Base-by-base conservation (phyloP, 148 eudicot species). In the Cornus florida region DNA sequence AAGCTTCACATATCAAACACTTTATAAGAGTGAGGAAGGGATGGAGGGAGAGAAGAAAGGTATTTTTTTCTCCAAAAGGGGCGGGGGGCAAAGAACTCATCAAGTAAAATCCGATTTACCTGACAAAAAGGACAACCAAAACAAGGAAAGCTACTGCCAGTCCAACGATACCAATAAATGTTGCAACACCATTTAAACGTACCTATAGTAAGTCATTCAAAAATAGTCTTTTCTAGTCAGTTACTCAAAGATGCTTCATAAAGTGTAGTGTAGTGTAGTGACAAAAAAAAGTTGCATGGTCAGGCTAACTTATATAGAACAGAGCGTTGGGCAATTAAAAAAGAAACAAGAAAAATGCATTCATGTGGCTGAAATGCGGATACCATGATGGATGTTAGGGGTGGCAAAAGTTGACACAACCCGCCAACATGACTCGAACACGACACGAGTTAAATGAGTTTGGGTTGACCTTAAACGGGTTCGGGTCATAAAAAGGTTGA, bases 141-240 rank as follows among this genome's bases (percentile, higher is more conserved):
- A 93, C 97, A 75, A 82, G 75, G 46, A 86, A 66, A 69, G 97
- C 97, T 64, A 93, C 95, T 10, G 82, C 79, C 66, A 92, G 86
- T 38, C 97, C 97, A 75, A 82, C 93, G 31, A 88, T 83, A 38
- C 97, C 97, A 73, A 93, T 88, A 83, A 93, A 93, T 48, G 97
- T 93, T 9, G 97, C 97, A 17, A 93, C 89, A 62, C 97, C 97
- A 88, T 93, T 93, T 79, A 93, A 53, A 10, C 97, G 92, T 67
- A 91, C 97, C 97, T 91, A 79, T 60, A 41, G 73, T 32, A 83
- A 17, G 8, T 28, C 24, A 17, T 53, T 35, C 35, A 28, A 23
- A n/a, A 11, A 38, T 28, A 16, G 0, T 59, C 19, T n/a, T 33
- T 14, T 3, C 19, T 46, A 46, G 53, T 33, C 82, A 31, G 22